phyloP scores from a whole-genome alignment of 176 grass and related monocot genomes.

The Oryza rufipogon region DNA sequence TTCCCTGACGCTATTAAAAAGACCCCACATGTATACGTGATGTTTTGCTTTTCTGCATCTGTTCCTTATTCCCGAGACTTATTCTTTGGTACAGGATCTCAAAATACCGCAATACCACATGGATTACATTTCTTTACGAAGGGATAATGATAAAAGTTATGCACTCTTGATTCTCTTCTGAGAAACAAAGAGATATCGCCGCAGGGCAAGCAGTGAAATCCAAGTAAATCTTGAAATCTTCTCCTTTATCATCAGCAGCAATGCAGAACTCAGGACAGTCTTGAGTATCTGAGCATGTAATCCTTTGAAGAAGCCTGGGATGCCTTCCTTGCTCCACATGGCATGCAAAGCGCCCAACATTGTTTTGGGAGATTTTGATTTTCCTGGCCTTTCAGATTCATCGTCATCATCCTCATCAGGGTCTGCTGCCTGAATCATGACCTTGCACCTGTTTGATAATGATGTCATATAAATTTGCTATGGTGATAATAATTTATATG shows the following conservation, averaged over 20 bases:
- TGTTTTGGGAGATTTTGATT: conserved; percentile 67
- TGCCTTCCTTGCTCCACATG: conserved; percentile 91
- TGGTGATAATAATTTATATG: conserved; percentile 3
- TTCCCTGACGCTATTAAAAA: conserved; percentile 4
- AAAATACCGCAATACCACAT: neutral
- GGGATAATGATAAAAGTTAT: conserved; percentile 24
- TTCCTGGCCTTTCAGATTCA: conserved; percentile 40
- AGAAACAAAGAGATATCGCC: conserved; percentile 63
- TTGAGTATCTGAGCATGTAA: conserved; percentile 92
- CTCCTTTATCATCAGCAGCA: conserved; percentile 99
- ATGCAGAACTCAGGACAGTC: conserved; percentile 93
- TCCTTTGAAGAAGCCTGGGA: conserved; percentile 94
- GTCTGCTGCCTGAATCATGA: conserved; percentile 89
- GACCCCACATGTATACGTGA: conserved; percentile 12
- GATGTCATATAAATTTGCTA: conserved; percentile 10
- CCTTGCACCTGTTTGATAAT: conserved; percentile 74
- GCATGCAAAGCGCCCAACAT: conserved; percentile 71
- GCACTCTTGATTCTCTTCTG: conserved; percentile 68
- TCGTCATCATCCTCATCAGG: conserved; percentile 52
- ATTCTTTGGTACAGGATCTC: conserved; percentile 37
- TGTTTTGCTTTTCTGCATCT: conserved; percentile 5
- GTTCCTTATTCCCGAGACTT: neutral
- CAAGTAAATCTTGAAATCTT: conserved; percentile 93
- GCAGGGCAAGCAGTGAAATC: conserved; percentile 78
- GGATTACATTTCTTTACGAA: neutral